Evolutionary conservation across 1,284 basidiomycete genomes (phyloP).

Genomic region (Puccinia polysora): DNA sequence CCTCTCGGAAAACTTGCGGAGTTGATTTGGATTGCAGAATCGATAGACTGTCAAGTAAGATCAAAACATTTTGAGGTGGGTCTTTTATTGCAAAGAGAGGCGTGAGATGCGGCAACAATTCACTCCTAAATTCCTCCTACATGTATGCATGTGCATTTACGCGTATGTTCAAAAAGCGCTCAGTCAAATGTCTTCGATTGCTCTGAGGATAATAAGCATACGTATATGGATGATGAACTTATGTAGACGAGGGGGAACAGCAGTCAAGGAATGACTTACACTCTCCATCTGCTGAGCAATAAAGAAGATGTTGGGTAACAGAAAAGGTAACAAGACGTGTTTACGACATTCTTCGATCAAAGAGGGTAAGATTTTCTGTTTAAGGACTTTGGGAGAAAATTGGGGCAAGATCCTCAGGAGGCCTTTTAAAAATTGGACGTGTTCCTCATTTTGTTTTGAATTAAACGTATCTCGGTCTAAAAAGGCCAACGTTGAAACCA

Average conservation of each 20-base stretch:
- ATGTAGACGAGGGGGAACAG: too few relatives aligned
- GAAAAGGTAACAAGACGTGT: slow-evolving; percentile 79
- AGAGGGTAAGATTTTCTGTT: slow-evolving; percentile 83
- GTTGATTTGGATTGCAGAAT: slow-evolving; percentile 86
- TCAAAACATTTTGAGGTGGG: slow-evolving; percentile 86
- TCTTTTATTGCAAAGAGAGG: slow-evolving; percentile 87
- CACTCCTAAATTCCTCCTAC: slow-evolving; percentile 70
- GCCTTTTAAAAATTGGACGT: slow-evolving; percentile 68
- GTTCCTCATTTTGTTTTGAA: slow-evolving; percentile 86
- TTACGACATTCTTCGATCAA: slow-evolving; percentile 80
- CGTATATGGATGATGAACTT: background rate
- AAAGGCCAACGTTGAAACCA: slow-evolving; percentile 93
- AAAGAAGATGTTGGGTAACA: slow-evolving; percentile 93
- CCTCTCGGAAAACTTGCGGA: slow-evolving; percentile 76
- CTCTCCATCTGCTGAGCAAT: slow-evolving; percentile 72
- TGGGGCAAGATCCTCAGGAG: slow-evolving; percentile 65
- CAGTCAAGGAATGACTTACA: slow-evolving; percentile 13
- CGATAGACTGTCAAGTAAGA: slow-evolving; percentile 77
- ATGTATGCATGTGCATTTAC: background rate
- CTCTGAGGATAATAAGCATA: background rate
- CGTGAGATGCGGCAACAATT: slow-evolving; percentile 79
- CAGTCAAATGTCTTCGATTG: too few relatives aligned
- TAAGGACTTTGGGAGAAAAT: slow-evolving; percentile 80
- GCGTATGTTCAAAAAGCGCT: too few relatives aligned
- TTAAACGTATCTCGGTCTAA: slow-evolving; percentile 92